Percentiles rank a stretch among this genome's conserved stretches.
Conservation (phyloP, 1,284 basidiomycete species). For the Sphagnurus paluster region DNA sequence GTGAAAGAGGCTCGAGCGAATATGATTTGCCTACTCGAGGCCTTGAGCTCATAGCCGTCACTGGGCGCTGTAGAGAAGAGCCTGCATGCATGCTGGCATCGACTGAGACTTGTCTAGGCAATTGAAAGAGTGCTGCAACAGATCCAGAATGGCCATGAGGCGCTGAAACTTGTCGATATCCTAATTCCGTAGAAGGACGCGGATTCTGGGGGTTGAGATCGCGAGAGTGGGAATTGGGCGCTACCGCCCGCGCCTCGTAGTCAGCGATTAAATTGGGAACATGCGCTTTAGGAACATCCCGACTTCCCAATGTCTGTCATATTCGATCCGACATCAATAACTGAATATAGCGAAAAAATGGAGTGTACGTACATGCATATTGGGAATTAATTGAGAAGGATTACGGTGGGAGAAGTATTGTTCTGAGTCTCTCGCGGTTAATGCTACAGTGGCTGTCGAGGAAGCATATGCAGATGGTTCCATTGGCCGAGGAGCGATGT, state of each 20-base stretch:
- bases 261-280: conserved; percentile 25
- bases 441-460: not conserved
- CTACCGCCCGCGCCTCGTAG: conserved; percentile 22
- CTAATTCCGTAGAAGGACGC: conserved; percentile 16
- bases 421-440: not conserved
- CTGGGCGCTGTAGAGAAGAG: conserved; percentile 13
- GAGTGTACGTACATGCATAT: not conserved
- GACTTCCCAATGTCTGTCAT: not conserved
- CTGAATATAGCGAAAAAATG: not conserved
- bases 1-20: not conserved
- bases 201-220: conserved; percentile 3
- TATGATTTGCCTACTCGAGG: conserved; percentile 4
- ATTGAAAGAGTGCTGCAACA: not conserved
- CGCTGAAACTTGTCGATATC: conserved; percentile 8
- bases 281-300: conserved; percentile 8
- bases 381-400: no score
- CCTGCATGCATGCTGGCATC: conserved; percentile 4
- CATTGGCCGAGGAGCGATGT: no score
- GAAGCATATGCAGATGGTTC: no score
- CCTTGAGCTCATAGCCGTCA: conserved; percentile 15
- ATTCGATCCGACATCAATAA: no score
- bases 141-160: not conserved
- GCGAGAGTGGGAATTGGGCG: not conserved
- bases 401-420: not conserved
- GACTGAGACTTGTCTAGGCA: conserved; percentile 1